A percentile compares a stretch with the other conserved stretches of the same genome.
Evolutionary conservation across 257 asterid genomes (phyloP).

Genomic region (Rhazya stricta): DNA sequence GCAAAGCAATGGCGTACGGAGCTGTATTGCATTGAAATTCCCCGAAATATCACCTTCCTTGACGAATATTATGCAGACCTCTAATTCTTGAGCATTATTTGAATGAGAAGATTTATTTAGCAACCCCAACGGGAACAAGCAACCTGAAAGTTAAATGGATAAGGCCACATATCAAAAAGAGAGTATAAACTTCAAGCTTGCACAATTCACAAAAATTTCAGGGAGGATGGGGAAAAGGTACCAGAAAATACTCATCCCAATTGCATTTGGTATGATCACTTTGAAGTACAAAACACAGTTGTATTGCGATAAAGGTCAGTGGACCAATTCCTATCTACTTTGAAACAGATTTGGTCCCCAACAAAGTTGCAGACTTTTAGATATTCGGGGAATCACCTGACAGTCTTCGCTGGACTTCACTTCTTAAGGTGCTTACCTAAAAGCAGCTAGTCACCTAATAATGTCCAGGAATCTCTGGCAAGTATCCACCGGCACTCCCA

Average conservation of each 20-base stretch:
- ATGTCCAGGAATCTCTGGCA: not conserved
- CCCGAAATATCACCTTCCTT: not conserved
- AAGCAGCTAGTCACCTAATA: not conserved
- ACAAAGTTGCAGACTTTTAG: not conserved
- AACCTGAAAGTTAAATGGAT: constrained; percentile 1
- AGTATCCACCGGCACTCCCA: not conserved
- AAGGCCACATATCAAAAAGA: not conserved
- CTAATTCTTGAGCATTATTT: not conserved
- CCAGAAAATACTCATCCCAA: not conserved
- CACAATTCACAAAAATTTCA: not conserved
- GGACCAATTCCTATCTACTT: not conserved
- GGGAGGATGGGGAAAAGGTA: not conserved
- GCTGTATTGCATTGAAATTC: not conserved
- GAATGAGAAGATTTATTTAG: not conserved
- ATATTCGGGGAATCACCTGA: not conserved
- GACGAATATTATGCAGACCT: not conserved
- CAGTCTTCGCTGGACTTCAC: not conserved
- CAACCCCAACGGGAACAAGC: not conserved
- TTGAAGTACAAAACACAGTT: not conserved
- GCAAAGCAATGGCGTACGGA: not conserved
- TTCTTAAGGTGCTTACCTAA: not conserved
- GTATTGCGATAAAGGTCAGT: not conserved
- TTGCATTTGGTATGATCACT: not conserved
- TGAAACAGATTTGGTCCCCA: not conserved
- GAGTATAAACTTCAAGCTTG: not conserved